A percentile compares a stretch with the other conserved stretches of the same genome.
phyloP scores from a whole-genome alignment of 108 stramenopile species.

The Stephanodiscus minutulus region DNA sequence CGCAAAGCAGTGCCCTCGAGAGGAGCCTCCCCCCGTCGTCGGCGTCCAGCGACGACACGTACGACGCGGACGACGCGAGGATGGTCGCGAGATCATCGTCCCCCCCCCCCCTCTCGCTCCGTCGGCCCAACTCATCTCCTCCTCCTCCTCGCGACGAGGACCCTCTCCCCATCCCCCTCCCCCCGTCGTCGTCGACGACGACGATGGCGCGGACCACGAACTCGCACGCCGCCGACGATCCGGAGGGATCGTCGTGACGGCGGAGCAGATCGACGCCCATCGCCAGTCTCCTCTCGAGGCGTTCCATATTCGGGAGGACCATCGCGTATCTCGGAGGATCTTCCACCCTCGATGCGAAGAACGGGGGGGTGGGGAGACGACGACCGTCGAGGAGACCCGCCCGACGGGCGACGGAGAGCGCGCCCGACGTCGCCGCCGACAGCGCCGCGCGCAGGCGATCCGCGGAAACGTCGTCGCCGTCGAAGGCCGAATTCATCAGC shows the following conservation, averaged over 20 bases:
- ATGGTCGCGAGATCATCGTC: neutral
- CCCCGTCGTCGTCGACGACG: too few relatives aligned
- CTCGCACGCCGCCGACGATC: conserved; percentile 26
- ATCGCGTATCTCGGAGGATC: too few relatives aligned
- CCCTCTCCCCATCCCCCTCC: neutral
- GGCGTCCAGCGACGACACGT: conserved; percentile 6
- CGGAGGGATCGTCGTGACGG: conserved; percentile 25
- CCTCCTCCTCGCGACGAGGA: neutral
- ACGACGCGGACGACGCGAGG: neutral
- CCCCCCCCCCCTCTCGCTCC: too few relatives aligned
- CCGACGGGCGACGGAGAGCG: too few relatives aligned
- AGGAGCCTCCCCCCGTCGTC: conserved; percentile 30
- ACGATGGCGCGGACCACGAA: conserved; percentile 16
- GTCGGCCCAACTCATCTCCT: too few relatives aligned
- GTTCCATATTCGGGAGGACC: too few relatives aligned
- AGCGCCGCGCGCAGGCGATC: too few relatives aligned
- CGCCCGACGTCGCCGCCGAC: too few relatives aligned
- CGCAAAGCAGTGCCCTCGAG: conserved; percentile 37
- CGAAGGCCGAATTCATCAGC: neutral
- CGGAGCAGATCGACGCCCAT: conserved; percentile 6
- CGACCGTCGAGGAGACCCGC: too few relatives aligned
- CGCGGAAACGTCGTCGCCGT: neutral
- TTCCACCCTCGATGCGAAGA: too few relatives aligned
- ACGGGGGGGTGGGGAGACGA: too few relatives aligned
- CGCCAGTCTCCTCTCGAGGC: neutral